Conservation (phyloP, 495 filamentous ascomycete species). For the Cercophora newfieldiana region DNA sequence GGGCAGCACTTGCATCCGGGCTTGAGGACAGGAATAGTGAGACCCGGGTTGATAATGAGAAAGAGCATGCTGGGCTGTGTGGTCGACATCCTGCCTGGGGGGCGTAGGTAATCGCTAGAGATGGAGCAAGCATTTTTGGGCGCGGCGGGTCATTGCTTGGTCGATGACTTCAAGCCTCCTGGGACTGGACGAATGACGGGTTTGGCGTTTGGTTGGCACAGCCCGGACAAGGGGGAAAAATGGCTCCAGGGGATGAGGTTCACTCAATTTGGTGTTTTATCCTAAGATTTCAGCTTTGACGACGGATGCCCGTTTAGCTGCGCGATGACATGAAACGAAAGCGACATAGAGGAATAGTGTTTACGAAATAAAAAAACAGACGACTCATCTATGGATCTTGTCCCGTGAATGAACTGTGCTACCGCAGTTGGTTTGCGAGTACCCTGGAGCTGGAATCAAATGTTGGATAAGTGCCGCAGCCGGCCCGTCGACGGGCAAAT, state of each 20-base stretch:
- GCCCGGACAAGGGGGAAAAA: conserved; percentile 1
- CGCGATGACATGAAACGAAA: neutral
- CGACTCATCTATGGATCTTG: neutral
- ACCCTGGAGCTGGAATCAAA: neutral
- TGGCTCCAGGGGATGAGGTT: neutral
- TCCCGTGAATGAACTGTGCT: neutral
- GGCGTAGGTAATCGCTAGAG: neutral
- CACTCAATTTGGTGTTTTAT: neutral
- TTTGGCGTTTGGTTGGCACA: conserved; percentile 4
- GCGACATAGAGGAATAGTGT: neutral
- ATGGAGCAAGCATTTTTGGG: neutral
- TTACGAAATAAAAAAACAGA: neutral
- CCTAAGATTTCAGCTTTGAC: neutral
- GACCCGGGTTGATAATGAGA: neutral
- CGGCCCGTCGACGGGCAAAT: neutral
- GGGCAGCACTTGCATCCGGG: conserved; percentile 8
- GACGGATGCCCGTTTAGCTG: neutral
- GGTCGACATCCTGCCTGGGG: neutral
- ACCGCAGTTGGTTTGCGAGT: neutral
- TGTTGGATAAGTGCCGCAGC: neutral
- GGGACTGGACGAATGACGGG: neutral
- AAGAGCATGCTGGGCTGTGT: neutral
- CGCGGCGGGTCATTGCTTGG: conserved; percentile 1
- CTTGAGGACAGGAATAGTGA: neutral
- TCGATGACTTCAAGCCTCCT: neutral